phyloP scores from a whole-genome alignment of 495 filamentous ascomycete species.

The Poronia punctata region DNA sequence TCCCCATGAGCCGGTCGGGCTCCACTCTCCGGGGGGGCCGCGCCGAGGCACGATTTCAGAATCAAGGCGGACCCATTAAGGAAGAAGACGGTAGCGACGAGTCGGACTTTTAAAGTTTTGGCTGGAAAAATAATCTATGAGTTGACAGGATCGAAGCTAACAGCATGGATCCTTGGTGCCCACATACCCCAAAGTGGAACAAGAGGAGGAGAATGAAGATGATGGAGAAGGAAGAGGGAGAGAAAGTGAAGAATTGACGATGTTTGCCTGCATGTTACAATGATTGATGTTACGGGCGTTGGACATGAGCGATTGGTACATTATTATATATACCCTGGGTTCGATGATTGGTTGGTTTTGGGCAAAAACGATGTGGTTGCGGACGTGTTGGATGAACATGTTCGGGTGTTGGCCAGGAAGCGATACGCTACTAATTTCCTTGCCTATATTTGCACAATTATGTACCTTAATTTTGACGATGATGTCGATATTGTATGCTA shows the following conservation, averaged over 20 bases:
- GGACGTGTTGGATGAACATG: no score
- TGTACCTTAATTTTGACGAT: no score
- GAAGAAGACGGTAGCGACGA: conserved; percentile 13
- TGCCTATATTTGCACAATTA: no score
- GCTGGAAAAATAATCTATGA: no score
- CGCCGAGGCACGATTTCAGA: background rate
- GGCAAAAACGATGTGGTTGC: no score
- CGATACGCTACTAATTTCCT: no score
- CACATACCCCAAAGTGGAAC: background rate
- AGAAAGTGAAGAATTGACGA: no score
- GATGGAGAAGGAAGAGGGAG: no score
- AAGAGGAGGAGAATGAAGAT: background rate
- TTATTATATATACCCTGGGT: background rate
- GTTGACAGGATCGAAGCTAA: no score
- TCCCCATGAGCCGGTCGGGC: conserved; percentile 9
- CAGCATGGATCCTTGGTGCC: no score
- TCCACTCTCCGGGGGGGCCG: background rate
- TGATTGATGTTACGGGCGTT: background rate
- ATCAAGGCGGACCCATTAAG: background rate
- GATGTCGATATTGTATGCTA: no score
- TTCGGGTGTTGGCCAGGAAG: no score
- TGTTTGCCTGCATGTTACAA: background rate
- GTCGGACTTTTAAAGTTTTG: conserved; percentile 1
- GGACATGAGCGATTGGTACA: background rate
- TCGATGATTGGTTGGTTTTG: background rate